Evolutionary conservation across 2,329 filamentous ascomycete species (phyloP).

Genomic region (Fusarium austroafricanum): DNA sequence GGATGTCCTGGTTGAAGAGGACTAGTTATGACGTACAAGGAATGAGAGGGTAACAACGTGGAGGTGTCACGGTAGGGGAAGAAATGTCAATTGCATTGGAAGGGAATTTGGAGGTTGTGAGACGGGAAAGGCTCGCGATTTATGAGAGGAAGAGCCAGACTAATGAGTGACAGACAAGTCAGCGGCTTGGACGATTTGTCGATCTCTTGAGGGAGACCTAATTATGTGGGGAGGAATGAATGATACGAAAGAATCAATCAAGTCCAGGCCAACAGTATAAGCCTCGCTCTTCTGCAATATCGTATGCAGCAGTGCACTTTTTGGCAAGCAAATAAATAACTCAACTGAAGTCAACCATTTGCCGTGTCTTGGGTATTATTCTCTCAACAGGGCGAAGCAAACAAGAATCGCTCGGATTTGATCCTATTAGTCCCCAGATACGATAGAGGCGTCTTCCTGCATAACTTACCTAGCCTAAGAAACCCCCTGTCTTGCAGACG

Average conservation of each 20-base stretch:
- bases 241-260: conserved; percentile 4
- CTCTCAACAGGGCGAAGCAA: conserved; percentile 5
- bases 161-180: background rate
- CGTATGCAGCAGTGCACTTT: background rate
- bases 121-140: conserved; percentile 5
- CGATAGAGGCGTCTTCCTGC: background rate
- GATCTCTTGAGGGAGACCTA: conserved; percentile 7
- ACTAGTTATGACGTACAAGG: conserved; percentile 27
- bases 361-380: background rate
- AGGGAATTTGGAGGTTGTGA: background rate
- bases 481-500: conserved; percentile 1
- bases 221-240: background rate
- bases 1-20: conserved; percentile 22
- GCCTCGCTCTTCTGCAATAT: background rate
- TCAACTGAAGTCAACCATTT: background rate
- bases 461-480: background rate
- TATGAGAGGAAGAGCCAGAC: conserved; percentile 5
- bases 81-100: background rate
- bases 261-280: background rate
- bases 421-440: conserved; percentile 3
- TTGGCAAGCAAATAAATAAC: background rate
- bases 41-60: background rate
- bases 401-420: background rate
- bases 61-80: background rate
- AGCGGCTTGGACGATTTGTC: conserved; percentile 13